phyloP scores from a whole-genome alignment of 2,329 filamentous ascomycete species.

The Coniochaeta sp. region DNA sequence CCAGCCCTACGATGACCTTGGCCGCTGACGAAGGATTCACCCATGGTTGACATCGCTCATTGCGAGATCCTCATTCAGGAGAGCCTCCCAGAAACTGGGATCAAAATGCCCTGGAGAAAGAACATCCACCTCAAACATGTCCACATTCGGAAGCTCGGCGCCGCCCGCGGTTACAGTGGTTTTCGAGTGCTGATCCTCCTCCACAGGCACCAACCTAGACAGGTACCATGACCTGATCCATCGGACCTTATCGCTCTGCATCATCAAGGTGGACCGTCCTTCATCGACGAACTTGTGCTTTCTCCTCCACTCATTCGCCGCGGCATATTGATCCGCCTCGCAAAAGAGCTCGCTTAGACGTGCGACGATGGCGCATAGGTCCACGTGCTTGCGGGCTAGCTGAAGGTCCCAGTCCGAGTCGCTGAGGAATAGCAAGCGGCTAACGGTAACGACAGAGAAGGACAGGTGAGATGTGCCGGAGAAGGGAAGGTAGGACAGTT shows the following conservation, averaged over 20 bases:
- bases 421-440: slow-evolving; percentile 26
- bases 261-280: slow-evolving; percentile 20
- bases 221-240: slow-evolving; percentile 33
- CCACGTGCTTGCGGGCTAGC: slow-evolving; percentile 23
- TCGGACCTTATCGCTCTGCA: slow-evolving; percentile 25
- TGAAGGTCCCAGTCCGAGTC: slow-evolving; percentile 27
- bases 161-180: neutral
- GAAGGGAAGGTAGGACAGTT: slow-evolving; percentile 22
- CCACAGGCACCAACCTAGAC: slow-evolving; percentile 5
- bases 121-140: neutral
- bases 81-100: neutral
- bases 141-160: neutral
- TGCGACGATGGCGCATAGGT: slow-evolving; percentile 20
- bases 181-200: neutral
- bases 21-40: neutral
- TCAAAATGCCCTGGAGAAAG: neutral
- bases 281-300: slow-evolving; percentile 17
- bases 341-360: slow-evolving; percentile 22
- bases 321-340: slow-evolving; percentile 19
- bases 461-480: slow-evolving; percentile 19
- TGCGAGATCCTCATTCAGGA: neutral
- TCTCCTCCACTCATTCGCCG: slow-evolving; percentile 12
- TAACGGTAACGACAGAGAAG: slow-evolving; percentile 25
- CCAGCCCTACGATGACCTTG: neutral
- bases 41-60: neutral